Evolutionary conservation across 2,329 filamentous ascomycete genomes (phyloP).

Genomic region (Trichoderma cornu-damae): DNA sequence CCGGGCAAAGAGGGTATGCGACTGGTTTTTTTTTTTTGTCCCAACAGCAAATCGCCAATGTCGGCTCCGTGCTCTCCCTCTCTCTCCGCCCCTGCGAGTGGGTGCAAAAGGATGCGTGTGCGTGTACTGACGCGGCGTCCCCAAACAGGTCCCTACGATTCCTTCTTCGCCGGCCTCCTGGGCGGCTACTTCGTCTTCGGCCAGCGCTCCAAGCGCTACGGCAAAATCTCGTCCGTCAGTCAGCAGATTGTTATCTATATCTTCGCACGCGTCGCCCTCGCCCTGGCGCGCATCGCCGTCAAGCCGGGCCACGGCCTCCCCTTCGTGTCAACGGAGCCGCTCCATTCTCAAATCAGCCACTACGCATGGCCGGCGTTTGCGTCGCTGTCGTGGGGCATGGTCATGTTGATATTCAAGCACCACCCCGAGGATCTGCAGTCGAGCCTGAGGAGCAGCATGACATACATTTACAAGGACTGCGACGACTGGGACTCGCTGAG

Average conservation of each 20-base stretch:
- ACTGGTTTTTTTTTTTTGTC: no score
- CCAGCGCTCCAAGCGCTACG: conserved; percentile 53
- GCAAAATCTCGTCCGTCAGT: conserved; percentile 72
- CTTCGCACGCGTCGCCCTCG: conserved; percentile 84
- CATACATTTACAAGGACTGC: conserved; percentile 88
- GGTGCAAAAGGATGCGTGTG: neutral
- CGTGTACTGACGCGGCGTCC: neutral
- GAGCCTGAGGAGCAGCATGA: conserved; percentile 92
- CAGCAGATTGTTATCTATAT: conserved; percentile 99
- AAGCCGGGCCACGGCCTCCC: conserved; percentile 54
- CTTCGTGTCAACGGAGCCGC: conserved; percentile 43
- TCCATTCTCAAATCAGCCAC: conserved; percentile 50
- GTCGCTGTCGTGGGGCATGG: conserved; percentile 79
- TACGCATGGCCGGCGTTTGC: conserved; percentile 94
- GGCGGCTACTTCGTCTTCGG: conserved; percentile 95
- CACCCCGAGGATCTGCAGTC: conserved; percentile 88
- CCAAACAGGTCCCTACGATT: conserved; percentile 62
- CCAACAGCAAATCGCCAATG: neutral
- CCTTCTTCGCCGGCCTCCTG: conserved; percentile 77
- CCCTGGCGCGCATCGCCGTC: conserved; percentile 76
- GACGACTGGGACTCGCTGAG: conserved; percentile 83
- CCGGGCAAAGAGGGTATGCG: conserved; percentile 53
- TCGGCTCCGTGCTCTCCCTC: neutral
- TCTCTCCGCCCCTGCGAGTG: neutral
- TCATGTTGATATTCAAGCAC: conserved; percentile 94